Evolutionary conservation across 1,139 yeast genomes (phyloP), one percentile per base, ranked within the genome.

Genomic region (Lodderomyces beijingensis): DNA sequence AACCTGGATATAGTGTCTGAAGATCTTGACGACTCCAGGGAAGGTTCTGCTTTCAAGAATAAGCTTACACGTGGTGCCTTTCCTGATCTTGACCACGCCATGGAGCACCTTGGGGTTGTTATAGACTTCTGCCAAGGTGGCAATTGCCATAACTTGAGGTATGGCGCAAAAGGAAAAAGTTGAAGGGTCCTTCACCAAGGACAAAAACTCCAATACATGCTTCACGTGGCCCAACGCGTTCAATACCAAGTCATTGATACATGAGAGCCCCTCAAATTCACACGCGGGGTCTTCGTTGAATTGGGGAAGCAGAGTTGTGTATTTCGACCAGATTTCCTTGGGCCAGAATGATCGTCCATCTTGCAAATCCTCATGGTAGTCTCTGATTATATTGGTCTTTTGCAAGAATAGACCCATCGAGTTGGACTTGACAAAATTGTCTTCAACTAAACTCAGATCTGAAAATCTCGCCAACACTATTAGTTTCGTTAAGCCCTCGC

Each of bases 331-430:
- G 34, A 88, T 76, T 55, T 91, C 97, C 51, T 77, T 73, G 17
- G 99, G 99, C 94, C 96, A 93, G 62, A 93, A 93, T 0, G 95
- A 80, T 53, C 98, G 76, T 27, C 95, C 95, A 51, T 91, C 98
- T 38, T 71, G 77, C 49, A 87, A 66, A 55, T 93, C 99, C 59
- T 93, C 99, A 41, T 84, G 79, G 59, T 81, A 91, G 59, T 93
- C 99, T 53, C 99, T 78, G 42, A 88, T 91, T 50, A 93, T 91
- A 61, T 93, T 93, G 20, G 96, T 87, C 58, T 89, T 89, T 57
- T 89, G 97, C 56, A 93, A 68, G 54, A 93, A 91, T 37, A 88
- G 73, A 5, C 98, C 99, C 98, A 93, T 91, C 20, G 94, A 80
- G 50, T 84, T 80, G 50, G 83, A 77, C 44, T 79, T 67, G 31